Percentiles rank a stretch among this genome's conserved stretches.
These are phyloP conservation scores for Nakazawaea wyomingensis DNA, from an alignment of 805 yeast genomes.

Conservation along the genomic window DNA sequence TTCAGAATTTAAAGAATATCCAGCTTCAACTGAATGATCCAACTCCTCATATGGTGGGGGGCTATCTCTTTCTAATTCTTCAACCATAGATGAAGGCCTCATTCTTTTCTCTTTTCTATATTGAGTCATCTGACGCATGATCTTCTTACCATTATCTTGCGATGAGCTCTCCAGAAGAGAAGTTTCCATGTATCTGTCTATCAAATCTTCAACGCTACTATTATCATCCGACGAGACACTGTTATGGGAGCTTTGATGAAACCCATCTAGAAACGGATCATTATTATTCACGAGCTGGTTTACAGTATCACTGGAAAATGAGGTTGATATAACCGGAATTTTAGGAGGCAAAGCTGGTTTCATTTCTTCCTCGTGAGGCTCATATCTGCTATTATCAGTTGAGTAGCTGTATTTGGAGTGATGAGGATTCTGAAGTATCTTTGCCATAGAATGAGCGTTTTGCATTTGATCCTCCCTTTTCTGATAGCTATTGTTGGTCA, in stretches of 20 bases:
- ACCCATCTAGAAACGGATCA: neutral
- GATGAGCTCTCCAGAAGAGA: too few relatives aligned
- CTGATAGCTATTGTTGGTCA: too few relatives aligned
- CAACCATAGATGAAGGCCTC: conserved; percentile 4
- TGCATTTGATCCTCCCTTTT: too few relatives aligned
- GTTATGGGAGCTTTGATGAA: neutral
- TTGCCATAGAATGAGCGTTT: too few relatives aligned
- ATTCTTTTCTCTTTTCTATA: conserved; percentile 2
- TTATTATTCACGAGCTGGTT: neutral
- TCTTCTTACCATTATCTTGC: conserved; percentile 1
- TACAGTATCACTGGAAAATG: conserved; percentile 7
- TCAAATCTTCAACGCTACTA: conserved; percentile 10
- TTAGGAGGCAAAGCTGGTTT: conserved; percentile 9
- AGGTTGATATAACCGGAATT: conserved; percentile 7
- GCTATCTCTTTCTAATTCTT: neutral
- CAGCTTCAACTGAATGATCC: neutral
- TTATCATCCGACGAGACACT: neutral
- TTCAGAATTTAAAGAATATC: neutral
- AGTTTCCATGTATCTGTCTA: conserved; percentile 8
- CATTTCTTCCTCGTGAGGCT: neutral
- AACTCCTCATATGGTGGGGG: conserved; percentile 12
- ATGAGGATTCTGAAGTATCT: too few relatives aligned
- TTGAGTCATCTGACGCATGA: neutral
- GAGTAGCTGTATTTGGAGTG: too few relatives aligned
- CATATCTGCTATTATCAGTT: too few relatives aligned